Evolutionary conservation across 75 land plant genomes (phyloP).

Genomic region (Selaginella moellendorffii): DNA sequence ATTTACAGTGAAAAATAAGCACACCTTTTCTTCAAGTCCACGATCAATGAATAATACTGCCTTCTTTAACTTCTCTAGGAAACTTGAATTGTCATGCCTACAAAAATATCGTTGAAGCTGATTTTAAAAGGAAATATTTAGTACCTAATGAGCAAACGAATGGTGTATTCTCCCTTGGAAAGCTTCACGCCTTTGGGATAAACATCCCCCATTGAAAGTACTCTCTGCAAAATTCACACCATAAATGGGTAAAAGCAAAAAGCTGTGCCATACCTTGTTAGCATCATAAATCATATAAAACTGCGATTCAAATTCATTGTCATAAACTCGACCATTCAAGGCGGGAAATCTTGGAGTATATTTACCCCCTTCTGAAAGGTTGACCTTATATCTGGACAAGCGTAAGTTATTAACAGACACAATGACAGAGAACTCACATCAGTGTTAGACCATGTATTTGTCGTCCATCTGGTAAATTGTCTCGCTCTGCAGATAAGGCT

Average conservation of each 20-base stretch:
- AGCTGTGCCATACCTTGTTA: constrained; percentile 31
- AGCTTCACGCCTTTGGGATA: constrained; percentile 69
- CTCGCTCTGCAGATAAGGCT: constrained; percentile 51
- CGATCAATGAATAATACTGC: constrained; percentile 67
- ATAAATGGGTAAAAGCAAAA: background rate
- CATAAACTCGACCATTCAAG: constrained; percentile 81
- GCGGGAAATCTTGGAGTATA: constrained; percentile 72
- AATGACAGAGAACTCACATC: constrained; percentile 34
- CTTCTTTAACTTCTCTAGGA: constrained; percentile 81
- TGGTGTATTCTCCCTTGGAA: constrained; percentile 71
- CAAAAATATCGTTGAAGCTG: constrained; percentile 8
- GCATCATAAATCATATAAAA: constrained; percentile 80
- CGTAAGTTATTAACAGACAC: too few relatives aligned
- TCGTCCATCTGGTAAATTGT: constrained; percentile 65
- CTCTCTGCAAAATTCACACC: constrained; percentile 30
- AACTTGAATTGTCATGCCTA: constrained; percentile 83
- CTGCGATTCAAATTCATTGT: constrained; percentile 90
- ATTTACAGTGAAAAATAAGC: background rate
- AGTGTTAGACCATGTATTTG: constrained; percentile 68
- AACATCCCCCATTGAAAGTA: constrained; percentile 70
- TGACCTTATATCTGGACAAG: constrained; percentile 83
- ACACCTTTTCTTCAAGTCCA: constrained; percentile 70
- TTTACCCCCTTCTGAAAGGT: constrained; percentile 61
- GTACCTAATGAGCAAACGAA: constrained; percentile 67
- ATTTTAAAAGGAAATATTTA: background rate